Evolutionary conservation across 106 monocot genomes (phyloP).

Genomic region (Chionographis japonica): DNA sequence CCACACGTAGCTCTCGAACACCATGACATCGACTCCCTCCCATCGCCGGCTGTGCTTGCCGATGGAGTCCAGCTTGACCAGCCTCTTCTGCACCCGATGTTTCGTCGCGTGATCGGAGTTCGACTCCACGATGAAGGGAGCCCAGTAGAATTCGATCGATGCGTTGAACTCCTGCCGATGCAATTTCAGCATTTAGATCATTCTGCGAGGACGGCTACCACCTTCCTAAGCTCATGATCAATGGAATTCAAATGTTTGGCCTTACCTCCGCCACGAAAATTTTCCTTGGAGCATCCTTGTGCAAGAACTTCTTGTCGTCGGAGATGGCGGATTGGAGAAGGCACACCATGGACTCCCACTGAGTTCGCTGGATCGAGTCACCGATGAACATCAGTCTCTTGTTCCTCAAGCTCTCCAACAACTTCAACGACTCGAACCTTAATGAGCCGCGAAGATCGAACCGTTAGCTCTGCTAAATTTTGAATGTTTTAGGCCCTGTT

Average conservation of each 20-base stretch:
- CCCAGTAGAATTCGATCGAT: conserved; percentile 44
- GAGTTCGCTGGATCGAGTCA: conserved; percentile 44
- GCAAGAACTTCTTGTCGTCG: conserved; percentile 17
- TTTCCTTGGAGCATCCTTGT: conserved; percentile 30
- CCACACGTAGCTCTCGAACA: conserved; percentile 48
- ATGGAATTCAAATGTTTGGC: no score
- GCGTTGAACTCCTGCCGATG: conserved; percentile 33
- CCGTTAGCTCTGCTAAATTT: no score
- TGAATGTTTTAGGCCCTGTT: no score
- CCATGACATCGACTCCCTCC: conserved; percentile 27
- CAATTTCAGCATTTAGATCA: no score
- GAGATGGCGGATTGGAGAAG: conserved; percentile 28
- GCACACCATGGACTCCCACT: conserved; percentile 60
- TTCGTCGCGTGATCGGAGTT: conserved; percentile 41
- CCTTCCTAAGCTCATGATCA: no score
- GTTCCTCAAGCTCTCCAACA: conserved; percentile 28
- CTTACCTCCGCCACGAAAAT: conserved; percentile 31
- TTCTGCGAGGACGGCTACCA: no score
- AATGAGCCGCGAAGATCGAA: neutral
- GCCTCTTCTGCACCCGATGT: conserved; percentile 30
- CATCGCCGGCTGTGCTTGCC: conserved; percentile 25
- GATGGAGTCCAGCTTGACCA: conserved; percentile 34
- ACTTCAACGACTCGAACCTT: conserved; percentile 21
- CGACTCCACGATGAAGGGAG: conserved; percentile 31
- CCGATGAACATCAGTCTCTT: conserved; percentile 48